Base-by-base conservation (phyloP, 139 green algal species). In the Haematococcus lacustris region DNA sequence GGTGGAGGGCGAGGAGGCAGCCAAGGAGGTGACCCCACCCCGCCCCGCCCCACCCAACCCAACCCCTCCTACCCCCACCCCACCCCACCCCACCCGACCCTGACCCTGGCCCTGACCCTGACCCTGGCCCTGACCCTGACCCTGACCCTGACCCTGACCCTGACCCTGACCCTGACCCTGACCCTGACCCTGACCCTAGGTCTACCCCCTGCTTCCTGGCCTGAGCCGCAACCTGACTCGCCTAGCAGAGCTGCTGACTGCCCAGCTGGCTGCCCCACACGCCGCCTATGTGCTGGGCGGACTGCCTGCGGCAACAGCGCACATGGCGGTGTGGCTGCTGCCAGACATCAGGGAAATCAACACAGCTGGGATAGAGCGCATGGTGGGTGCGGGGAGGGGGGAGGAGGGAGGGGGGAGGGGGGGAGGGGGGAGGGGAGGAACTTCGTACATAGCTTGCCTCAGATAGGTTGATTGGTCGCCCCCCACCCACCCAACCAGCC, bases 271-370 rank as follows among this genome's bases (percentile, higher is more conserved):
- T 33, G 57, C 5, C 23, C 13, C 25, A 65, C 57, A 33, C 57
- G 26, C 9, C 17, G 17, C 9, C 43, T 94, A 93, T 70, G 76
- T 87, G 41, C 86, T 91, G 63, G 83, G 80, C 0, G 66, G 70
- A 5, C 38, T 93, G 33, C 76, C 81, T 2, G 47, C 43, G 73
- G 75, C 79, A 9, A 76, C 85, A 23, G 80, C 82, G 0, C 82
- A 82, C 47, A 68, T 86, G 33, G 38, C 75, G 6, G 80, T 91
- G 57, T 89, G 81, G 84, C 77, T 88, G 75, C 81, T 93, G 69
- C 74, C 81, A 3, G 75, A 79, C 33, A 74, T 85, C 65, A 66
- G 78, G 63, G 81, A 83, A 37, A 78, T 90, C 33, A 91, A 90
- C 66, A 61, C 77, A 34, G 53, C 78, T 35, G 84, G 86, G 4